These are phyloP conservation scores for Leccinum fuscescens DNA, from an alignment of 1,284 basidiomycete genomes.

Conservation along the genomic window DNA sequence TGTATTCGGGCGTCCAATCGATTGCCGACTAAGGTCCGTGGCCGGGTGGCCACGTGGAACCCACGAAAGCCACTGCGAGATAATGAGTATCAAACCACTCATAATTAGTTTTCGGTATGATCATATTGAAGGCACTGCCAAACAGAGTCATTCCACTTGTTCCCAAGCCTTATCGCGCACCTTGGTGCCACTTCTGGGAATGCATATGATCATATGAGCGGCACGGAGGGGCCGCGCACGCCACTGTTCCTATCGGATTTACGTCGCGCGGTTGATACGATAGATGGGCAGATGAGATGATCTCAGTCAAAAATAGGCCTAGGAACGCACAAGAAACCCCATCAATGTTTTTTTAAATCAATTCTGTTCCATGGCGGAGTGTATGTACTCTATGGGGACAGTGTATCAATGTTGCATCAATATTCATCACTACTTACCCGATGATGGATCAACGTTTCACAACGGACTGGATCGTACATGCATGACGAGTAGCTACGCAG, in stretches of 20 bases:
- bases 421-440: no score
- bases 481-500: not conserved
- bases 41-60: constrained; percentile 4
- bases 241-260: not conserved
- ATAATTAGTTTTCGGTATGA: not conserved
- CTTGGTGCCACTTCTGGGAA: not conserved
- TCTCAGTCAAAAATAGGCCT: not conserved
- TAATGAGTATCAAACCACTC: not conserved
- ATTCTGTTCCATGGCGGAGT: no score
- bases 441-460: no score
- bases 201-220: not conserved
- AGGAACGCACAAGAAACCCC: not conserved
- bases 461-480: not conserved
- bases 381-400: no score
- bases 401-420: no score
- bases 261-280: not conserved
- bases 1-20: not conserved
- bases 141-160: not conserved
- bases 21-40: not conserved
- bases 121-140: not conserved
- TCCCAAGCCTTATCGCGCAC: constrained; percentile 5
- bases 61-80: not conserved
- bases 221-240: not conserved
- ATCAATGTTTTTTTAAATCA: not conserved
- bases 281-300: not conserved